Evolutionary conservation across 495 filamentous ascomycete genomes (phyloP).

Genomic region (Penicillium longicatenatum): DNA sequence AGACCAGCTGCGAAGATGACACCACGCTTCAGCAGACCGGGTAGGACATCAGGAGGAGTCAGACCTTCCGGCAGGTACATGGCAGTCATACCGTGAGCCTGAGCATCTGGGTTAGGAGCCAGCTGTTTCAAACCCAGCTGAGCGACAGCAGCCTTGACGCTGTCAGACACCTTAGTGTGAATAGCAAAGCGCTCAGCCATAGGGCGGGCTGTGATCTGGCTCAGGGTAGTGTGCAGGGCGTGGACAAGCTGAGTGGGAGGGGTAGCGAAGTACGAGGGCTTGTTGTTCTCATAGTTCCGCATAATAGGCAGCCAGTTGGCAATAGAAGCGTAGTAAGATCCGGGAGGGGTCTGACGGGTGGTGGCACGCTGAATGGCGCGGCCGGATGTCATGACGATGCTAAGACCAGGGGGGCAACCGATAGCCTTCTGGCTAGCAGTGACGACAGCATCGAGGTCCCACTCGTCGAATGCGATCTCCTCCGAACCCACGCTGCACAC

Average conservation of each 20-base stretch:
- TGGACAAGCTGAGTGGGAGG: constrained; percentile 92
- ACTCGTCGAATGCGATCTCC: constrained; percentile 92
- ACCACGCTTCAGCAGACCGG: constrained; percentile 82
- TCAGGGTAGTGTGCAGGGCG: constrained; percentile 91
- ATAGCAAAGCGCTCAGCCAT: constrained; percentile 76
- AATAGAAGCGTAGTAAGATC: constrained; percentile 90
- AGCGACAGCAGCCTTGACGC: constrained; percentile 76
- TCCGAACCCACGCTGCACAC: constrained; percentile 97
- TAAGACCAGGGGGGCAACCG: constrained; percentile 89
- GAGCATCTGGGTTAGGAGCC: constrained; percentile 79
- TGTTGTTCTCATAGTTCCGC: constrained; percentile 97
- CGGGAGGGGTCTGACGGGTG: constrained; percentile 73
- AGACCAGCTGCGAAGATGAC: constrained; percentile 94
- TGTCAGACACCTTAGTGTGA: constrained; percentile 74
- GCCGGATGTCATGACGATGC: constrained; percentile 88
- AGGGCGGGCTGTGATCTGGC: constrained; percentile 77
- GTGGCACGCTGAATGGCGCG: constrained; percentile 84
- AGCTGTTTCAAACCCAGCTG: constrained; percentile 85
- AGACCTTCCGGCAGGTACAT: constrained; percentile 90
- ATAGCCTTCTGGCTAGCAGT: constrained; percentile 97
- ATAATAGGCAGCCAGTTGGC: constrained; percentile 98
- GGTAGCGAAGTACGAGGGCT: constrained; percentile 96
- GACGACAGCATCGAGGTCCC: constrained; percentile 89
- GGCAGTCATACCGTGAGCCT: constrained; percentile 97
- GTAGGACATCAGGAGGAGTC: constrained; percentile 76